Percentiles rank a stretch among this genome's conserved stretches.
Evolutionary conservation across 2,329 filamentous ascomycete species (phyloP).

Genomic region (Hypoxylon sp.): DNA sequence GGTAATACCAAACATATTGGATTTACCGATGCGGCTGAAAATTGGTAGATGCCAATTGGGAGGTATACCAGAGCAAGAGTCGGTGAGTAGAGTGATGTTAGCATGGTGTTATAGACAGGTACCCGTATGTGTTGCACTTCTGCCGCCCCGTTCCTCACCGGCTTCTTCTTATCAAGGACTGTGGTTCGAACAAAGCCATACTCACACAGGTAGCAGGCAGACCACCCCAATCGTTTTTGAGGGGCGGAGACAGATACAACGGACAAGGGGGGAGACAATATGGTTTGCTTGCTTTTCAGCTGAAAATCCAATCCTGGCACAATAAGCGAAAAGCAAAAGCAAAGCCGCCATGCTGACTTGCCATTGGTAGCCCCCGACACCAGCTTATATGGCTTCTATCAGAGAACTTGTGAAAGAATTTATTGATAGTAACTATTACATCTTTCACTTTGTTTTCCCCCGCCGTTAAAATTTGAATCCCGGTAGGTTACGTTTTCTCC

Average conservation of each 20-base stretch:
- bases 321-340: too few species aligned
- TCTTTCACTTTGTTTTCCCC: too few species aligned
- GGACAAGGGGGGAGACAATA: background rate
- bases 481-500: too few species aligned
- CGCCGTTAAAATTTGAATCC: too few species aligned
- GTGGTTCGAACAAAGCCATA: background rate
- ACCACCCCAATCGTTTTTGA: background rate
- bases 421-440: too few species aligned
- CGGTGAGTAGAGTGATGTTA: conserved; percentile 3
- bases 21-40: conserved; percentile 18
- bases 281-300: background rate
- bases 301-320: background rate
- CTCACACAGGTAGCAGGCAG: conserved; percentile 1
- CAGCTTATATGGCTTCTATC: too few species aligned
- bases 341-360: too few species aligned
- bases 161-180: background rate
- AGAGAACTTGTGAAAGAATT: too few species aligned
- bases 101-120: too few species aligned
- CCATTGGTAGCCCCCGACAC: too few species aligned
- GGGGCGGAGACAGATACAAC: background rate
- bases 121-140: background rate
- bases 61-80: conserved; percentile 3
- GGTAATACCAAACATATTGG: background rate
- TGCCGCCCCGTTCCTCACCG: background rate
- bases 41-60: background rate